Percentiles rank a stretch among this genome's conserved stretches.
These are phyloP conservation scores for Fraxinus quadrangulata DNA, from an alignment of 257 asterid genomes.

Conservation along the genomic window DNA sequence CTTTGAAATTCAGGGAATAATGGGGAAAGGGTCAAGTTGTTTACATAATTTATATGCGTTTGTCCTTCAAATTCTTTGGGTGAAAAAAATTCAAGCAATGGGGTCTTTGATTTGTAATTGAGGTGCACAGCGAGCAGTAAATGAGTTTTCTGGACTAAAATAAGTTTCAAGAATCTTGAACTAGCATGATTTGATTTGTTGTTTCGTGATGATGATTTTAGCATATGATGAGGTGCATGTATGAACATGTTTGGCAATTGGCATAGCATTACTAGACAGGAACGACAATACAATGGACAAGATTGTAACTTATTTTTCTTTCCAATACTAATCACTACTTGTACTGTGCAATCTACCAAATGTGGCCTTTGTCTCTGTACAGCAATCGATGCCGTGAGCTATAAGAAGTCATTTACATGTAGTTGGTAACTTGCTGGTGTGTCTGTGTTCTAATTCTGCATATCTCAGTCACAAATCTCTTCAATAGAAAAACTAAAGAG, in stretches of 20 bases:
- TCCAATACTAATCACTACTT: neutral
- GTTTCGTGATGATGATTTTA: neutral
- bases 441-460: neutral
- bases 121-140: neutral
- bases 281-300: neutral
- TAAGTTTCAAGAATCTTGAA: too few relatives aligned
- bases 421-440: neutral
- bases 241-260: neutral
- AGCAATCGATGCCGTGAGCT: neutral
- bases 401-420: neutral
- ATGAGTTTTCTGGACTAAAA: neutral
- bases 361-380: neutral
- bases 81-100: neutral
- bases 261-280: neutral
- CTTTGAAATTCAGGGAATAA: neutral
- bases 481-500: neutral
- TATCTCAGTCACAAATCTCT: neutral
- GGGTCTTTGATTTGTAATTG: neutral
- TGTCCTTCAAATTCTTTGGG: neutral
- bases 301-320: too few relatives aligned
- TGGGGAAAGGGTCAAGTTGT: neutral
- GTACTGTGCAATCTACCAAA: neutral
- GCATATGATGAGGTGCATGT: neutral
- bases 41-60: neutral
- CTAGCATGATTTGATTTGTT: neutral